phyloP scores from a whole-genome alignment of 1,284 basidiomycete genomes.

The Naganishia cerealis region DNA sequence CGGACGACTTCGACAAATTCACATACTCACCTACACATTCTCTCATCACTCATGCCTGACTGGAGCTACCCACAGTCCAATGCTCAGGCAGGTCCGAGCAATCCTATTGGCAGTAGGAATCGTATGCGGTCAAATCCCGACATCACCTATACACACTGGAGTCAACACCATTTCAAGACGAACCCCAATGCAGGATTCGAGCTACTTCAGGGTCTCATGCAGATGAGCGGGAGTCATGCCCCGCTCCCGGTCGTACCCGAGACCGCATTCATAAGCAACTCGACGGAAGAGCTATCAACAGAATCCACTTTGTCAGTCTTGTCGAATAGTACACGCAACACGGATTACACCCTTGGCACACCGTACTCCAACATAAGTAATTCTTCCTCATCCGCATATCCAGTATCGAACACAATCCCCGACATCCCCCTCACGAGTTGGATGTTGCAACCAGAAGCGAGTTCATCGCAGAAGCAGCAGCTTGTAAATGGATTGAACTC shows the following conservation, averaged over 20 bases:
- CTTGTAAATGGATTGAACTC: neutral
- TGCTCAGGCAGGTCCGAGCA: constrained; percentile 28
- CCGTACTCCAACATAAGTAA: constrained; percentile 23
- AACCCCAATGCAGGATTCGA: constrained; percentile 25
- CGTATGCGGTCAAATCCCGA: neutral
- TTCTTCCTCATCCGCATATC: constrained; percentile 23
- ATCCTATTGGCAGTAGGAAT: neutral
- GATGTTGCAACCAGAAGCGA: constrained; percentile 19
- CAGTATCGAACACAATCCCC: constrained; percentile 14
- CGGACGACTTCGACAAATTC: neutral
- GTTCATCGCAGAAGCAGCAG: neutral
- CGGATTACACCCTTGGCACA: constrained; percentile 24
- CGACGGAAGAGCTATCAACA: constrained; percentile 1
- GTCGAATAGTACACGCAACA: constrained; percentile 15
- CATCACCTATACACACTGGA: constrained; percentile 22
- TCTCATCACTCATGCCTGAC: neutral
- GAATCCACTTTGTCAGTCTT: constrained; percentile 19
- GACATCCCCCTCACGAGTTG: constrained; percentile 26
- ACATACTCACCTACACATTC: neutral
- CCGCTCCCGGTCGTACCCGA: constrained; percentile 7
- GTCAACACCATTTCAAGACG: constrained; percentile 20
- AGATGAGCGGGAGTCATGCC: constrained; percentile 21
- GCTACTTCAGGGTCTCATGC: constrained; percentile 20
- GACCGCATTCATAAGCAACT: neutral
- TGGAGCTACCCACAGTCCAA: constrained; percentile 22